A percentile compares a stretch with the other conserved stretches of the same genome.
Conservation (phyloP, 2,329 filamentous ascomycete genomes). For the Bipolaris zeicola region DNA sequence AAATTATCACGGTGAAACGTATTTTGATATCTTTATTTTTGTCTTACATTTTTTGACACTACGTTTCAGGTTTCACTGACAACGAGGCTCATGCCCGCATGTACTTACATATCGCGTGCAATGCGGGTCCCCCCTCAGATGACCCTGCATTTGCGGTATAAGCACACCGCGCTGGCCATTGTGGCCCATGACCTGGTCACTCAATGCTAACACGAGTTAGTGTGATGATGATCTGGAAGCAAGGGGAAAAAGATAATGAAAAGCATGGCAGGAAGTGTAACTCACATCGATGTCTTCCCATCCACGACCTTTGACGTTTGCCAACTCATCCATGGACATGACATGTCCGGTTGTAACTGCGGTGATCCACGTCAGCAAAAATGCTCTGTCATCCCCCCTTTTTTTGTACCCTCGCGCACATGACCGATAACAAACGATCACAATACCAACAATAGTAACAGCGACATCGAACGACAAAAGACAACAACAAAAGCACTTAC, state of each 20-base stretch:
- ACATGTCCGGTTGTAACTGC: slow-evolving; percentile 82
- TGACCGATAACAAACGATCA: background rate
- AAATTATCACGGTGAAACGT: too few species aligned
- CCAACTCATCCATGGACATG: slow-evolving; percentile 84
- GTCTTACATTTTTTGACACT: too few species aligned
- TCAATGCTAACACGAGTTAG: slow-evolving; percentile 43
- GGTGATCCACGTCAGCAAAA: slow-evolving; percentile 26
- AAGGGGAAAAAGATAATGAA: slow-evolving; percentile 3
- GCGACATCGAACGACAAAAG: background rate
- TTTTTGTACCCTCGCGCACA: background rate
- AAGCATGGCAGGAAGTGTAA: slow-evolving; percentile 18
- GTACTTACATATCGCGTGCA: background rate
- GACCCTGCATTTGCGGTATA: slow-evolving; percentile 8
- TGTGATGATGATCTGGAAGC: slow-evolving; percentile 3
- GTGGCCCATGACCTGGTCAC: slow-evolving; percentile 13
- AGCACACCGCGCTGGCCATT: slow-evolving; percentile 1
- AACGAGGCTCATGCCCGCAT: too few species aligned
- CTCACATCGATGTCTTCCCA: slow-evolving; percentile 75
- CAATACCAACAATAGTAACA: background rate
- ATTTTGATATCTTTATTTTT: too few species aligned
- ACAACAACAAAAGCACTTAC: slow-evolving; percentile 55
- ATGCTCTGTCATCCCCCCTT: background rate
- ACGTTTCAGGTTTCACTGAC: too few species aligned
- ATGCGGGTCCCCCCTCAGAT: slow-evolving; percentile 18
- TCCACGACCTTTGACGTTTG: slow-evolving; percentile 83